A percentile compares a stretch with the other conserved stretches of the same genome.
These are phyloP conservation scores for Nakazawaea laoshanensis DNA, from an alignment of 805 yeast species.

Conservation along the genomic window DNA sequence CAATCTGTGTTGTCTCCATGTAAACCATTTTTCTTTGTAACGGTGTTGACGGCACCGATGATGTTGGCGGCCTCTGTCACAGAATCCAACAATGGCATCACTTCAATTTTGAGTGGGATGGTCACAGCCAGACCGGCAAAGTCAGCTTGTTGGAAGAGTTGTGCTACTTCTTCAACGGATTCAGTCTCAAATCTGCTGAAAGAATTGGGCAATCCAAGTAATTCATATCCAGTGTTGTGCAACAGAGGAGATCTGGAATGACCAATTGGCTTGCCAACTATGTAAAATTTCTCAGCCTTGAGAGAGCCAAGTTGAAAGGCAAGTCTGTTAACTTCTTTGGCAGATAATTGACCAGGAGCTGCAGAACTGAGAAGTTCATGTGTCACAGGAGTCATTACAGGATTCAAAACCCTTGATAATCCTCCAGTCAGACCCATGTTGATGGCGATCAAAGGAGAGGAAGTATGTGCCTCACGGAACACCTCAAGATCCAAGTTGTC, in stretches of 20 bases:
- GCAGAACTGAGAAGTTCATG: conserved; percentile 56
- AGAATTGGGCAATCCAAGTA: conserved; percentile 69
- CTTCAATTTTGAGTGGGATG: conserved; percentile 83
- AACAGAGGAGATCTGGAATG: conserved; percentile 88
- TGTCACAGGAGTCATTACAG: conserved; percentile 76
- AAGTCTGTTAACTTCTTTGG: conserved; percentile 54
- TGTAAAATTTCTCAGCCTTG: conserved; percentile 49
- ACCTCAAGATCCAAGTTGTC: conserved; percentile 69
- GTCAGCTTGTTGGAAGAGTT: conserved; percentile 35
- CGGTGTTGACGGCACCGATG: conserved; percentile 95
- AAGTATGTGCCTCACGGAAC: conserved; percentile 50
- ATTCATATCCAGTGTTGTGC: conserved; percentile 71
- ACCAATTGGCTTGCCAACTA: conserved; percentile 73
- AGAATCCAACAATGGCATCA: conserved; percentile 56
- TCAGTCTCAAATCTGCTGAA: conserved; percentile 65
- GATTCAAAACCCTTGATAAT: conserved; percentile 70
- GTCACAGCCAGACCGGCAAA: conserved; percentile 97
- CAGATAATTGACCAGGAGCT: conserved; percentile 75
- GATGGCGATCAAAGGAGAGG: conserved; percentile 69
- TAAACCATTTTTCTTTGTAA: conserved; percentile 46
- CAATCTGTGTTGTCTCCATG: conserved; percentile 94
- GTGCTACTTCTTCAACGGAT: conserved; percentile 47
- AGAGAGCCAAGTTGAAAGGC: conserved; percentile 57
- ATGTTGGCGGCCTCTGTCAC: conserved; percentile 66
- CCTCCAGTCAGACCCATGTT: conserved; percentile 76